Percentiles rank a stretch among this genome's conserved stretches.
These are phyloP conservation scores for Coemansia reversa DNA, from an alignment of 192 early-diverging fungal genomes.

Conservation along the genomic window DNA sequence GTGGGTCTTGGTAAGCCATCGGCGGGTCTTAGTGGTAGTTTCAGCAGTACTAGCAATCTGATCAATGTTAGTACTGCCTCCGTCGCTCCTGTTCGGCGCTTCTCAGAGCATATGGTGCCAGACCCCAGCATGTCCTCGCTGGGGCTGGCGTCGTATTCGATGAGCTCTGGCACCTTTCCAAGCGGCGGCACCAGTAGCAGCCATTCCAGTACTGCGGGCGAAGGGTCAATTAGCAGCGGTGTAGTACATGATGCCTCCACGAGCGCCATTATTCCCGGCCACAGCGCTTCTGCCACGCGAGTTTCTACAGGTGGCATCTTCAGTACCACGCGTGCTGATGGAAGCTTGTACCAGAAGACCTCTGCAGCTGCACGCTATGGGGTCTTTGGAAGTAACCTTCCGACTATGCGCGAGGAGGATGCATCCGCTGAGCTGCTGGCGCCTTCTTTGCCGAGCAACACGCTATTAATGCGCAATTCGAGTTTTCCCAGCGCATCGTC, in stretches of 20 bases:
- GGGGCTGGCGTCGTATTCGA: conserved; percentile 30
- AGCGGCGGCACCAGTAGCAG: conserved; percentile 9
- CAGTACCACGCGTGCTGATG: not conserved
- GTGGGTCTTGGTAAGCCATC: conserved; percentile 4
- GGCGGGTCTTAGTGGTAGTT: conserved; percentile 19
- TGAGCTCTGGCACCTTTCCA: conserved; percentile 18
- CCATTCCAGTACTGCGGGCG: conserved; percentile 6
- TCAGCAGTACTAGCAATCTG: conserved; percentile 23
- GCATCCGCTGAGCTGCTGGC: conserved; percentile 6
- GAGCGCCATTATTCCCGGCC: not conserved
- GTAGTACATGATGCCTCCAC: conserved; percentile 25
- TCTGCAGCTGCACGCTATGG: conserved; percentile 21
- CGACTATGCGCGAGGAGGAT: conserved; percentile 51
- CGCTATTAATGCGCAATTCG: conserved; percentile 42
- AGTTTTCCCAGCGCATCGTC: conserved; percentile 23
- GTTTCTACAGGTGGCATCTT: not conserved
- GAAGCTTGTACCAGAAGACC: not conserved
- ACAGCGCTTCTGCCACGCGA: not conserved
- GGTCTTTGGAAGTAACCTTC: conserved; percentile 33
- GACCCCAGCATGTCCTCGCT: conserved; percentile 18
- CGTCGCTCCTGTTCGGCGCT: conserved; percentile 19
- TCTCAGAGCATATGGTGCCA: conserved; percentile 24
- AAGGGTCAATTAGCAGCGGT: conserved; percentile 24
- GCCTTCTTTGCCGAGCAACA: conserved; percentile 12
- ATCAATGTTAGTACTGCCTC: conserved; percentile 7